Percentiles rank a stretch among this genome's conserved stretches.
Evolutionary conservation across 1,139 yeast genomes (phyloP).

Genomic region (Yamadazyma taylorii): DNA sequence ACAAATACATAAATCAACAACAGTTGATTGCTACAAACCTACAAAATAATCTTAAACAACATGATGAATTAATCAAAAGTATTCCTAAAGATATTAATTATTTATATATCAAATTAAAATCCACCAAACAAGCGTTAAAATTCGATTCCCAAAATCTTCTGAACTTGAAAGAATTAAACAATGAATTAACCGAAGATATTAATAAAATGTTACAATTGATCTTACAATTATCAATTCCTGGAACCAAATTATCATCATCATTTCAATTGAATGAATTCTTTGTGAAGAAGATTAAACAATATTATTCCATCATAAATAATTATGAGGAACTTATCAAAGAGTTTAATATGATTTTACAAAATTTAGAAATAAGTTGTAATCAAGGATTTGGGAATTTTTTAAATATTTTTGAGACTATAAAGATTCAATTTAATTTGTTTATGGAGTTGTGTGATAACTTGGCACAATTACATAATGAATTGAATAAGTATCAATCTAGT

Average conservation of each 20-base stretch:
- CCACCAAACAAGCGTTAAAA: conserved; percentile 67
- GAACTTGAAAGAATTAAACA: conserved; percentile 41
- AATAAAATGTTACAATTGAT: conserved; percentile 67
- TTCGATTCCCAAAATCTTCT: conserved; percentile 39
- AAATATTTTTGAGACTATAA: conserved; percentile 62
- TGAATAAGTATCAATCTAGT: conserved; percentile 17
- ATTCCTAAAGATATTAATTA: conserved; percentile 85
- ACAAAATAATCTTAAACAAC: conserved; percentile 61
- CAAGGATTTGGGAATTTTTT: conserved; percentile 55
- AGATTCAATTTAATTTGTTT: conserved; percentile 79
- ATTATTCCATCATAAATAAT: conserved; percentile 61
- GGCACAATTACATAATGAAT: conserved; percentile 82
- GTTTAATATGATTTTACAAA: conserved; percentile 47
- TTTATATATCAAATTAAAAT: conserved; percentile 58
- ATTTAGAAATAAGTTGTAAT: conserved; percentile 44
- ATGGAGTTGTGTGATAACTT: conserved; percentile 89
- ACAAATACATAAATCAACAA: conserved; percentile 81
- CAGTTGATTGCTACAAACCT: conserved; percentile 79
- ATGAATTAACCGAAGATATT: conserved; percentile 67
- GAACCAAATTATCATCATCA: conserved; percentile 60
- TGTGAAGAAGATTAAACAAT: conserved; percentile 61
- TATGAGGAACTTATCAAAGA: conserved; percentile 79
- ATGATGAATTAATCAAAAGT: conserved; percentile 68
- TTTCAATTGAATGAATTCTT: conserved; percentile 49
- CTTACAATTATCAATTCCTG: conserved; percentile 66